Evolutionary conservation across 2,329 filamentous ascomycete species (phyloP).

Genomic region (Ascochyta lentis): DNA sequence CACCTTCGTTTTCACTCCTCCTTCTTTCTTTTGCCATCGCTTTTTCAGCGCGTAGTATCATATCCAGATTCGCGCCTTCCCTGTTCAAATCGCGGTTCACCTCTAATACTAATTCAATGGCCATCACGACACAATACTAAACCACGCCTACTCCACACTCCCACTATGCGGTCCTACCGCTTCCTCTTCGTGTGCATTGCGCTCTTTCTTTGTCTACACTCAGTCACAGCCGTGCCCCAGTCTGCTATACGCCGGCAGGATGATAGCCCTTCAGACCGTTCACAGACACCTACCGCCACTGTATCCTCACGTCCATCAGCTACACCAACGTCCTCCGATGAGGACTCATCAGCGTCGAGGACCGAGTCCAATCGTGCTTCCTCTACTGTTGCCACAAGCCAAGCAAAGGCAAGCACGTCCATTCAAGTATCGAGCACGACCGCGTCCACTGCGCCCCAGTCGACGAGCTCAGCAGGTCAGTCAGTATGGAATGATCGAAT

Average conservation of each 20-base stretch:
- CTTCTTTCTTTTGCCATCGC: conserved; percentile 20
- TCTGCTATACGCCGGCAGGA: conserved; percentile 41
- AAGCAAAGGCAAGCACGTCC: conserved; percentile 17
- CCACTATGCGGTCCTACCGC: conserved; percentile 40
- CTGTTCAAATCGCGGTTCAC: conserved; percentile 4
- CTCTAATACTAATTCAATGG: conserved; percentile 38
- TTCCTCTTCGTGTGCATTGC: conserved; percentile 35
- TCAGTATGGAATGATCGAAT: background rate
- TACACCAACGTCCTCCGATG: conserved; percentile 17
- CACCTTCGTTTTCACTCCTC: conserved; percentile 22
- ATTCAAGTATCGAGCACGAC: conserved; percentile 28
- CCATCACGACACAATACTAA: conserved; percentile 23
- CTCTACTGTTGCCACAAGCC: conserved; percentile 19
- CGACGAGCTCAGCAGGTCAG: conserved; percentile 33
- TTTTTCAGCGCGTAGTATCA: conserved; percentile 8
- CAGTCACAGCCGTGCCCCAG: conserved; percentile 30
- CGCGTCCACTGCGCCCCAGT: conserved; percentile 21
- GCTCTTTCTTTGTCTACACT: conserved; percentile 36
- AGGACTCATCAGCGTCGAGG: conserved; percentile 17
- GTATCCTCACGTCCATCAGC: conserved; percentile 27
- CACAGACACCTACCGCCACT: conserved; percentile 21
- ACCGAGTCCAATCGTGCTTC: conserved; percentile 22
- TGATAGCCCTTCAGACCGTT: conserved; percentile 26
- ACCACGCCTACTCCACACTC: conserved; percentile 9
- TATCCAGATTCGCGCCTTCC: conserved; percentile 12